These are phyloP conservation scores for Hypoxylon sp. DNA, from an alignment of 2,329 filamentous ascomycete genomes.

Conservation along the genomic window DNA sequence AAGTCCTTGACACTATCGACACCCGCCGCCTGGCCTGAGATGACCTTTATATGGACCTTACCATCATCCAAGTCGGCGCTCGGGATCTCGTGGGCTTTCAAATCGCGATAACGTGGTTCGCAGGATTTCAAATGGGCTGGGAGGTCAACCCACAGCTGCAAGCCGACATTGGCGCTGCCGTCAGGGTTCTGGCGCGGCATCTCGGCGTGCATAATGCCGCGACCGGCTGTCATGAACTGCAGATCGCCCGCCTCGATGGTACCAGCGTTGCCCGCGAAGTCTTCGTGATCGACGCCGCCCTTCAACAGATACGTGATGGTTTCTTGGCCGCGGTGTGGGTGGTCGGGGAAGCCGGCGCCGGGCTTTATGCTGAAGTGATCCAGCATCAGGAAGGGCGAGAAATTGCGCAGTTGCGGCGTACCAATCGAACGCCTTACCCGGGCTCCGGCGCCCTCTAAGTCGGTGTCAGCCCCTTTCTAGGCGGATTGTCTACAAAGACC, in stretches of 20 bases:
- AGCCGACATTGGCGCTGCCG: constrained; percentile 81
- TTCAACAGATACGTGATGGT: constrained; percentile 74
- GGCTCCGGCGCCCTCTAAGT: constrained; percentile 82
- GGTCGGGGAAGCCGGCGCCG: constrained; percentile 91
- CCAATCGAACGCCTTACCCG: constrained; percentile 89
- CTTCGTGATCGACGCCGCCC: constrained; percentile 65
- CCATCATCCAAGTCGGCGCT: constrained; percentile 76
- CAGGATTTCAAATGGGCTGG: constrained; percentile 84
- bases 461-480: background rate
- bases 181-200: constrained; percentile 87
- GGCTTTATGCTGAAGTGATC: constrained; percentile 88
- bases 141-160: constrained; percentile 97
- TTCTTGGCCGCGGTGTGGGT: constrained; percentile 86
- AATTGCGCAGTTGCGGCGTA: constrained; percentile 83
- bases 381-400: constrained; percentile 95
- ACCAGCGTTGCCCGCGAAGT: constrained; percentile 66
- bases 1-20: constrained; percentile 90
- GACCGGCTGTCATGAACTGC: constrained; percentile 97
- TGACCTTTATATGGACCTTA: constrained; percentile 87
- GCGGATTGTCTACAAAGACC: background rate
- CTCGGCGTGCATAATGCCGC: constrained; percentile 93
- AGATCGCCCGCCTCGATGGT: constrained; percentile 89
- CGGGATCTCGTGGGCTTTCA: constrained; percentile 84
- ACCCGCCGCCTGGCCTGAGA: constrained; percentile 85
- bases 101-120: constrained; percentile 92